phyloP scores from a whole-genome alignment of 768 basidiomycete species.

The Xerocomellus amylosporus region DNA sequence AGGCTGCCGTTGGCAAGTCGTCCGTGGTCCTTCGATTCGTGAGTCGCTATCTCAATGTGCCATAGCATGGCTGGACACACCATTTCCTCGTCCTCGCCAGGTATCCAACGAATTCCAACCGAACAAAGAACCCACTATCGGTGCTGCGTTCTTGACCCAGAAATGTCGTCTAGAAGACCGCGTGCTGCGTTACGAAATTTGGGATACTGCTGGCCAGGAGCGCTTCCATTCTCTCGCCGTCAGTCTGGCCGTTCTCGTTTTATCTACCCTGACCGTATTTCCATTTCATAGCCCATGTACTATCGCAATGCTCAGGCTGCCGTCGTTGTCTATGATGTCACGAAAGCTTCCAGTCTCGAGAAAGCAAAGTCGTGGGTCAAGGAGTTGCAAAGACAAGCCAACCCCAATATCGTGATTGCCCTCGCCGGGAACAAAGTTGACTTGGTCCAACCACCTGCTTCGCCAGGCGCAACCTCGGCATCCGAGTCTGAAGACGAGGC shows the following conservation, averaged over 20 bases:
- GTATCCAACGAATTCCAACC: slow-evolving; percentile 97
- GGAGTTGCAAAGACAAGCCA: slow-evolving; percentile 97
- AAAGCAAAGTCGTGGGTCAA: slow-evolving; percentile 99
- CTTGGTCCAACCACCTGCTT: slow-evolving; percentile 67
- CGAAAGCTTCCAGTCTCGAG: slow-evolving; percentile 92
- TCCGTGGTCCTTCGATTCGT: slow-evolving; percentile 98
- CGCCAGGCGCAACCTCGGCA: slow-evolving; percentile 46
- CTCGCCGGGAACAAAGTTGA: slow-evolving; percentile 98
- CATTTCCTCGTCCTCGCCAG: slow-evolving; percentile 37
- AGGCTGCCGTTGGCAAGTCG: slow-evolving; percentile 98
- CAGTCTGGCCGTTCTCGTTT: slow-evolving; percentile 31
- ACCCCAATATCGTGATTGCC: slow-evolving; percentile 98
- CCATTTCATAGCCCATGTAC: slow-evolving; percentile 80
- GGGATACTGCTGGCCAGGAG: slow-evolving; percentile 95
- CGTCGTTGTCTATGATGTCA: slow-evolving; percentile 97
- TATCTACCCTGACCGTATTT: slow-evolving; percentile 8
- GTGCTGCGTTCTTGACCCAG: slow-evolving; percentile 93
- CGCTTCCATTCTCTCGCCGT: slow-evolving; percentile 97
- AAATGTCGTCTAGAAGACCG: slow-evolving; percentile 95
- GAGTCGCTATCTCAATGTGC: slow-evolving; percentile 32
- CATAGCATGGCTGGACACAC: slow-evolving; percentile 1
- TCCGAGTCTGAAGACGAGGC: slow-evolving; percentile 85
- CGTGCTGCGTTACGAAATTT: slow-evolving; percentile 91
- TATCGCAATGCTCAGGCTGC: slow-evolving; percentile 98
- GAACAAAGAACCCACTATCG: slow-evolving; percentile 98